Conservation (phyloP, 2,329 filamentous ascomycete genomes). For the Calycina herbarum region DNA sequence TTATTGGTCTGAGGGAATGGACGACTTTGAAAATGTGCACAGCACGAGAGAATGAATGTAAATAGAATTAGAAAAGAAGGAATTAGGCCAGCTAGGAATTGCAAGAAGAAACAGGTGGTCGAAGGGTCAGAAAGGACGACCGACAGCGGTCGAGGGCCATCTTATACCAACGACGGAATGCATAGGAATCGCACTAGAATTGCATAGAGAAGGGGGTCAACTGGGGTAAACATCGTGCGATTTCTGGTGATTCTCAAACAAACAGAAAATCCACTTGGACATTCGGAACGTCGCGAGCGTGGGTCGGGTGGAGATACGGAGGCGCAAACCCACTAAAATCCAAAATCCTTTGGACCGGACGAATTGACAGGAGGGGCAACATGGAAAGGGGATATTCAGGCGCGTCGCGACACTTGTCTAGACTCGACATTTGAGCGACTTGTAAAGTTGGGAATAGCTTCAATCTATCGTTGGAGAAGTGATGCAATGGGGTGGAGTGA, state of each 20-base stretch:
- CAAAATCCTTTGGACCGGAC: conserved; percentile 1
- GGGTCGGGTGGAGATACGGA: conserved; percentile 3
- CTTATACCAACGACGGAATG: background rate
- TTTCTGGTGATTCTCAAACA: background rate
- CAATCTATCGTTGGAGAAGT: background rate
- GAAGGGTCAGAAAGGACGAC: background rate
- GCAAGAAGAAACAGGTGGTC: background rate
- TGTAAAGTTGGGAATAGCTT: background rate
- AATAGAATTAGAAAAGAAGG: conserved; percentile 7
- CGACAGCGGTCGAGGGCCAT: background rate
- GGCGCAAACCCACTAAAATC: background rate
- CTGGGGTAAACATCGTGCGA: conserved; percentile 2
- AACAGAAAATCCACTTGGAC: conserved; percentile 1
- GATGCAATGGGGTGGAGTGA: too few relatives aligned
- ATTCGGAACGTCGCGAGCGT: conserved; percentile 5
- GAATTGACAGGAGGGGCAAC: background rate
- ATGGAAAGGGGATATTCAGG: background rate
- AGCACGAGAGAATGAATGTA: conserved; percentile 3
- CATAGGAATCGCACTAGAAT: background rate
- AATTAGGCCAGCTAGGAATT: conserved; percentile 3
- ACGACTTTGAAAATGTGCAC: background rate
- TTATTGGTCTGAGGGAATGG: conserved; percentile 7
- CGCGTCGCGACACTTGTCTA: background rate
- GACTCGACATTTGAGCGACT: background rate
- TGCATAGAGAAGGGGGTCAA: background rate